These are phyloP conservation scores for Amanita rubescens DNA, from an alignment of 768 basidiomycete species.

Conservation along the genomic window DNA sequence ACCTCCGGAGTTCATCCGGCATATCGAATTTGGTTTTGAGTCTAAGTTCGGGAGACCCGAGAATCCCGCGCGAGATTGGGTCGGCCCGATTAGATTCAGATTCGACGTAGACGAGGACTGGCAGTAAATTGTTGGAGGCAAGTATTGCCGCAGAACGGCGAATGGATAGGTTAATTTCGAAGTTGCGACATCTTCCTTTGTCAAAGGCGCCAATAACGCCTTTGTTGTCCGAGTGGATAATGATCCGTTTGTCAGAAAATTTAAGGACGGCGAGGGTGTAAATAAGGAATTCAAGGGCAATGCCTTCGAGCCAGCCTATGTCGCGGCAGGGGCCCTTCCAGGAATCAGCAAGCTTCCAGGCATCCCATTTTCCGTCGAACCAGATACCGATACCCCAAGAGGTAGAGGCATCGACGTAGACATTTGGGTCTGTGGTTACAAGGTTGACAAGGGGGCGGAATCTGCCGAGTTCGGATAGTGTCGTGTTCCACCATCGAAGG, in stretches of 20 bases:
- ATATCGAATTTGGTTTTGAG: conserved; percentile 9
- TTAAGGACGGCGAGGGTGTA: conserved; percentile 9
- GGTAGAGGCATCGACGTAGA: conserved; percentile 20
- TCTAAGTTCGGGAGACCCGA: conserved; percentile 3
- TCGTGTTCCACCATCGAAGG: conserved; percentile 23
- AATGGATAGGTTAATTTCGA: conserved; percentile 17
- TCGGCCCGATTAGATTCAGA: conserved; percentile 25
- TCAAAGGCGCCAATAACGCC: conserved; percentile 26
- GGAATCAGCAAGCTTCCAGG: too few species aligned
- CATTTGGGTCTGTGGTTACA: too few species aligned
- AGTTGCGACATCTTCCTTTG: conserved; percentile 20
- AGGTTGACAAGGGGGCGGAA: conserved; percentile 12
- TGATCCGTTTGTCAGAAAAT: conserved; percentile 11
- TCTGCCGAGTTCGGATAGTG: neutral
- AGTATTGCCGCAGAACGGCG: conserved; percentile 13
- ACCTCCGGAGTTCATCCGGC: conserved; percentile 10
- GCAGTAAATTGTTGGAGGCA: conserved; percentile 12
- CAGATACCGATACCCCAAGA: conserved; percentile 13
- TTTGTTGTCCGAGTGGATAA: conserved; percentile 28
- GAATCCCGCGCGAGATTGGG: conserved; percentile 17
- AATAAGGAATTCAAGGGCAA: conserved; percentile 18
- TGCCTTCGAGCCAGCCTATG: conserved; percentile 20
- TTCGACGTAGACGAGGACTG: conserved; percentile 16
- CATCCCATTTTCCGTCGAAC: conserved; percentile 14
- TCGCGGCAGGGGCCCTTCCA: conserved; percentile 13